These are phyloP conservation scores for Salvia miltiorrhiza DNA, from an alignment of 257 asterid species.

Conservation along the genomic window DNA sequence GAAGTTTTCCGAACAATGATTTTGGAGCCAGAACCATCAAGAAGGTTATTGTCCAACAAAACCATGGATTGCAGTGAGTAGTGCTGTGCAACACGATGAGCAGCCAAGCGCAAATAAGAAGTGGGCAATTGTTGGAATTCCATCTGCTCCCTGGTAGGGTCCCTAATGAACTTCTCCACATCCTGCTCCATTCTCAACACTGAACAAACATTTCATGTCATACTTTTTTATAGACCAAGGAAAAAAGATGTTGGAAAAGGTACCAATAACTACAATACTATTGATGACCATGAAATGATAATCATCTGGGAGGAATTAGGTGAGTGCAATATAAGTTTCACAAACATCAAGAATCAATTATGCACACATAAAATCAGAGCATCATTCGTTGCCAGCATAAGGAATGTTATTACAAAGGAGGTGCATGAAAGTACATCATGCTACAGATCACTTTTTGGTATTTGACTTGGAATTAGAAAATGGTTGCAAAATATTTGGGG, in stretches of 20 bases:
- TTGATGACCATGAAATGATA: background rate
- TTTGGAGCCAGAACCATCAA: conserved; percentile 90
- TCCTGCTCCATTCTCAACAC: conserved; percentile 98
- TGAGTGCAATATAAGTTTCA: background rate
- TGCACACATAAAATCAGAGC: background rate
- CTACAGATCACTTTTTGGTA: background rate
- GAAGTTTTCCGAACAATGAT: conserved; percentile 80
- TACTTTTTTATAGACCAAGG: conserved; percentile 2
- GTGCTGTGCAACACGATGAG: conserved; percentile 99
- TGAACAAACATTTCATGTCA: conserved; percentile 27
- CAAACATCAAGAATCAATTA: conserved; percentile 4
- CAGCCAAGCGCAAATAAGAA: conserved; percentile 96
- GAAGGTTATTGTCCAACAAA: conserved; percentile 77
- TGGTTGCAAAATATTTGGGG: background rate
- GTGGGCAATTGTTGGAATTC: conserved; percentile 96
- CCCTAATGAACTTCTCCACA: conserved; percentile 80
- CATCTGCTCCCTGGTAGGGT: conserved; percentile 86
- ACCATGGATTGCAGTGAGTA: conserved; percentile 97
- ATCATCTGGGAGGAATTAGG: background rate
- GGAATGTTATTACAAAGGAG: background rate
- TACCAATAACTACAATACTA: background rate
- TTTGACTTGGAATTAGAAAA: background rate
- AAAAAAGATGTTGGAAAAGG: background rate
- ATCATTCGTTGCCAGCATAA: background rate
- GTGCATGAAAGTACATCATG: background rate